Evolutionary conservation across 2,329 filamentous ascomycete genomes (phyloP).

Genomic region (Claviceps spartinae): DNA sequence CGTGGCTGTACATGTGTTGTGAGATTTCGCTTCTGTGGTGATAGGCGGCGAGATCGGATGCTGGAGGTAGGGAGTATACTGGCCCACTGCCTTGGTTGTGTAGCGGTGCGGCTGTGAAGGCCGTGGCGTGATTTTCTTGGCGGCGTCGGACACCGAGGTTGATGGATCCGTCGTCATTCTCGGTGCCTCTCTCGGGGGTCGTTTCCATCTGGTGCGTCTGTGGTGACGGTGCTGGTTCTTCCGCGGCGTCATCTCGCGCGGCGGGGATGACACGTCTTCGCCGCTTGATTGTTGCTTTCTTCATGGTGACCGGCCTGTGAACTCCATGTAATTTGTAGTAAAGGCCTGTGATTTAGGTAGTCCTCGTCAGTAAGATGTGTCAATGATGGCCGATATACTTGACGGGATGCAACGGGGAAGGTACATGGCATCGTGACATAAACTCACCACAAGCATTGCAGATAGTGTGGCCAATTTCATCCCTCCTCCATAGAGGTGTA

Average conservation of each 20-base stretch:
- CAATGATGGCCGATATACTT: neutral
- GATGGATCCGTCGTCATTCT: conserved; percentile 51
- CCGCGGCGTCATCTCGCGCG: conserved; percentile 35
- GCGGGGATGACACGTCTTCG: conserved; percentile 89
- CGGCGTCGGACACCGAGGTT: conserved; percentile 45
- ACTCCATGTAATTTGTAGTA: conserved; percentile 95
- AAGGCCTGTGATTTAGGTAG: conserved; percentile 44
- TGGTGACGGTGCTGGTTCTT: conserved; percentile 34
- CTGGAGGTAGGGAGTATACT: conserved; percentile 28
- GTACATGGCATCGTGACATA: neutral
- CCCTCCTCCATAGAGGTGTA: conserved; percentile 87
- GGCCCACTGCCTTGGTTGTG: conserved; percentile 29
- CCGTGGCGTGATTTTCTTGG: conserved; percentile 26
- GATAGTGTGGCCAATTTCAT: conserved; percentile 90
- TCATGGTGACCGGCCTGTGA: conserved; percentile 94
- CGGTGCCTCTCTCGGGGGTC: conserved; percentile 36
- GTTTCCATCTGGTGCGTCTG: conserved; percentile 23
- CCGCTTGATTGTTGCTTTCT: conserved; percentile 92
- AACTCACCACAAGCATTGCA: conserved; percentile 92
- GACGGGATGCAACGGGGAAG: neutral
- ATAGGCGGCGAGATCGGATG: conserved; percentile 36
- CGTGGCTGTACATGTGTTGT: conserved; percentile 25
- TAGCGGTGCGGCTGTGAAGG: conserved; percentile 31
- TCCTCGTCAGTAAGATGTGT: neutral
- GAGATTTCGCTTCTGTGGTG: conserved; percentile 30